phyloP scores from a whole-genome alignment of 257 asterid species.

The Dorcoceras hygrometricum region DNA sequence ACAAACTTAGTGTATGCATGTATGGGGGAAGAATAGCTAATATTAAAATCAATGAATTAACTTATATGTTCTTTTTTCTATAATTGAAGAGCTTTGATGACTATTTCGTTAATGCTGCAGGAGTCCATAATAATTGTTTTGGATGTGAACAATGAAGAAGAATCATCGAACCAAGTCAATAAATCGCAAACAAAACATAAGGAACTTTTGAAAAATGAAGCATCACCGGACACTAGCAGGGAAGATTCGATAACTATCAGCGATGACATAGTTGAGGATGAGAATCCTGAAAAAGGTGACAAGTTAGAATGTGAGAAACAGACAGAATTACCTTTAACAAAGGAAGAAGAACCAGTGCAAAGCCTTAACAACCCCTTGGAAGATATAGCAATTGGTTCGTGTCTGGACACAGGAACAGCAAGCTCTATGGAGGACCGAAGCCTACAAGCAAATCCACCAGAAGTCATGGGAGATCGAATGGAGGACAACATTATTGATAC shows the following conservation, averaged over 20 bases:
- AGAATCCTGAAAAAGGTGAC: background rate
- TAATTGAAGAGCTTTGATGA: background rate
- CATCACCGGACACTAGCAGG: conserved; percentile 20
- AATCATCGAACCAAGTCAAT: conserved; percentile 23
- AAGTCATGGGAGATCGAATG: conserved; percentile 18
- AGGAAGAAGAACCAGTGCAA: conserved; percentile 20
- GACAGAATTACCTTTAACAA: conserved; percentile 9
- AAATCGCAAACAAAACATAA: conserved; percentile 21
- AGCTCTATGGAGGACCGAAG: conserved; percentile 23
- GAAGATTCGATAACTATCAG: conserved; percentile 1
- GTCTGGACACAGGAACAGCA: conserved; percentile 26
- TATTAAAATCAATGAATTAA: background rate
- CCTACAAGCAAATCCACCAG: conserved; percentile 24
- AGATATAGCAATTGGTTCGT: conserved; percentile 23
- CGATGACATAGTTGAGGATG: background rate
- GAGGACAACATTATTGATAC: conserved; percentile 27
- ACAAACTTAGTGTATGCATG: background rate
- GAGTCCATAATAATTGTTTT: background rate
- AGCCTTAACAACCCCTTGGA: conserved; percentile 18
- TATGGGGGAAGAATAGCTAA: background rate
- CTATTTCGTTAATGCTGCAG: too few species aligned
- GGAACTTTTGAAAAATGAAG: conserved; percentile 18
- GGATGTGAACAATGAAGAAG: conserved; percentile 19
- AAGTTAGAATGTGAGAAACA: conserved; percentile 14
- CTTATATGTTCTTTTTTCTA: too few species aligned